Percentiles rank a stretch among this genome's conserved stretches.
phyloP scores from a whole-genome alignment of 1,139 yeast species.

The Nakaseomyces kungkrabaensis region DNA sequence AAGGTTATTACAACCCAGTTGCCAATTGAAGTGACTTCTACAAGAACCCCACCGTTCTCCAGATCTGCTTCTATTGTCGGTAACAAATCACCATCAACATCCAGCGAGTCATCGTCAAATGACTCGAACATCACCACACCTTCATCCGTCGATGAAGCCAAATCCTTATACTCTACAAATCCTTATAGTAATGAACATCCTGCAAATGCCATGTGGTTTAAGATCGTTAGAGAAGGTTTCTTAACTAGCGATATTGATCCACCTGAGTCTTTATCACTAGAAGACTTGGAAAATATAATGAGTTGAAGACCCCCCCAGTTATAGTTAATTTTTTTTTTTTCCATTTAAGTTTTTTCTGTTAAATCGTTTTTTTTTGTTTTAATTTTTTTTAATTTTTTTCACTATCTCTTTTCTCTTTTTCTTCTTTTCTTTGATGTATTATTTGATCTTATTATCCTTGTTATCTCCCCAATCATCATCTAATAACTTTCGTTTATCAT shows the following conservation, averaged over 20 bases:
- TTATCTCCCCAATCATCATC: neutral
- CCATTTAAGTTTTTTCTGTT: neutral
- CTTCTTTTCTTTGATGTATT: neutral
- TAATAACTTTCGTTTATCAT: neutral
- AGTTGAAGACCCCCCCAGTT: conserved; percentile 22
- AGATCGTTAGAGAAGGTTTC: conserved; percentile 64
- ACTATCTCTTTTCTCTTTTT: neutral
- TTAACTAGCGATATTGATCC: conserved; percentile 64
- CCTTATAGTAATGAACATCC: conserved; percentile 1
- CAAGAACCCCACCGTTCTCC: conserved; percentile 7
- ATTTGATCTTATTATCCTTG: neutral
- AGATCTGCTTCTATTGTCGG: neutral
- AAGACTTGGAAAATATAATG: conserved; percentile 62
- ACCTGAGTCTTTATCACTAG: conserved; percentile 66
- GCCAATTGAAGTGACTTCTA: conserved; percentile 22
- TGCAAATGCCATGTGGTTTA: conserved; percentile 39
- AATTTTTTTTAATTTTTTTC: neutral
- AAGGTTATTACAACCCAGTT: conserved; percentile 52
- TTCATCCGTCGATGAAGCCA: conserved; percentile 15
- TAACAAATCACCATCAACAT: conserved; percentile 15
- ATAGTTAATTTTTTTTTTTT: conserved; percentile 4
- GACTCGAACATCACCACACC: conserved; percentile 12
- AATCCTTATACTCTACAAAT: neutral
- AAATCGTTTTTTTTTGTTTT: neutral
- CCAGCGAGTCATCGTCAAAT: conserved; percentile 6